A percentile compares a stretch with the other conserved stretches of the same genome.
Conservation (phyloP, 441 rosid genomes). For the Breynia disticha region DNA sequence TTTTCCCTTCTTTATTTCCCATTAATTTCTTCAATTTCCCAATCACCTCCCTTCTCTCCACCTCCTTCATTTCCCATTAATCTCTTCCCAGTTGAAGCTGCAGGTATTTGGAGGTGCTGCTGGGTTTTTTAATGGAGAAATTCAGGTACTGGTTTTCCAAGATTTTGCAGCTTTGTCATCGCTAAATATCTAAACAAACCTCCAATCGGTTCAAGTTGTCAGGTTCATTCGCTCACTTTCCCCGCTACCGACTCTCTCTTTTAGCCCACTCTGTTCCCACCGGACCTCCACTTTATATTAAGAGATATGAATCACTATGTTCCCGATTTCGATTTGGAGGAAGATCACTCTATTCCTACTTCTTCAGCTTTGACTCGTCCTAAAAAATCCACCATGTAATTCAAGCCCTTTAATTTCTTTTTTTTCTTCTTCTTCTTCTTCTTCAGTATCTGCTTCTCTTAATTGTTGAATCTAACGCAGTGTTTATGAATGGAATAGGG, state of each 20-base stretch:
- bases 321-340: conserved; percentile 62
- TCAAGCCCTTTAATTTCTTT: no score
- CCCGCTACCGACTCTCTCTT: not conserved
- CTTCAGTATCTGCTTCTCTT: not conserved
- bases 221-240: not conserved
- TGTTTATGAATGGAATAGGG: conserved; percentile 19
- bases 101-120: no score
- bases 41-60: not conserved
- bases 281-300: not conserved
- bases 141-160: not conserved
- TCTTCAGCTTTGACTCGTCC: conserved; percentile 30
- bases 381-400: conserved; percentile 40
- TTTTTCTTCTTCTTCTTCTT: not conserved
- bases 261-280: not conserved
- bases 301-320: conserved; percentile 54
- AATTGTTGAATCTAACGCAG: not conserved
- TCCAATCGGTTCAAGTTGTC: not conserved
- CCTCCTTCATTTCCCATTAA: not conserved
- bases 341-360: conserved; percentile 27
- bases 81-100: not conserved
- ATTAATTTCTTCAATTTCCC: not conserved
- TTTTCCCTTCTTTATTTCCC: not conserved
- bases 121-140: no score
- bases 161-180: not conserved
- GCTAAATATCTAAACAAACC: not conserved